A percentile compares a stretch with the other conserved stretches of the same genome.
Conservation (phyloP, 345 rosid genomes). For the Mercurialis annua region DNA sequence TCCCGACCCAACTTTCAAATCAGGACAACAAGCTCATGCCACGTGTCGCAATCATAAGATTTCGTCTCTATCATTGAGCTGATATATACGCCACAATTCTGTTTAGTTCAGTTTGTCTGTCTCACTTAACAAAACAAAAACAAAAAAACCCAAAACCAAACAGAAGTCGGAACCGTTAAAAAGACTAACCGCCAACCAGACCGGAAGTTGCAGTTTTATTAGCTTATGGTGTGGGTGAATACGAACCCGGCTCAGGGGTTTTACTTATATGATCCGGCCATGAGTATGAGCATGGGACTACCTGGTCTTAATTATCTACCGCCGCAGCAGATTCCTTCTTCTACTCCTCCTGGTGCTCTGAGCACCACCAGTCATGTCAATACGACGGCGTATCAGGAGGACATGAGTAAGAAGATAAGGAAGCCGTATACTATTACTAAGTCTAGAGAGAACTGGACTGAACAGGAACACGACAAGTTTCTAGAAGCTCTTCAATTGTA, state of each 20-base stretch:
- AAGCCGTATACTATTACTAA: constrained; percentile 92
- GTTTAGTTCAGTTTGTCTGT: neutral
- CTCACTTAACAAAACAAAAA: no score
- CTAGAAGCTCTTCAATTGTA: constrained; percentile 93
- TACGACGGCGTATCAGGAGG: constrained; percentile 43
- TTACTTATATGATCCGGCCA: constrained; percentile 58
- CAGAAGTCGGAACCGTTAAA: neutral
- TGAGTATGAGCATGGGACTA: constrained; percentile 36
- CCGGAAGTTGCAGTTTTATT: neutral
- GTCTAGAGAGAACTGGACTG: constrained; percentile 97
- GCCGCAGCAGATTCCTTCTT: neutral
- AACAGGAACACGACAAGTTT: constrained; percentile 90
- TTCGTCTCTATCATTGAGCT: constrained; percentile 14
- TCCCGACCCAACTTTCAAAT: constrained; percentile 9
- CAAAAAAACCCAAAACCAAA: neutral
- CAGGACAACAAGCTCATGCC: constrained; percentile 13
- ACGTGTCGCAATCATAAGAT: constrained; percentile 32
- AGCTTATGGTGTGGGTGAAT: constrained; percentile 65
- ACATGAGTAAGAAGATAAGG: constrained; percentile 65
- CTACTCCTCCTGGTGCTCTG: constrained; percentile 6
- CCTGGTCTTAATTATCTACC: constrained; percentile 41
- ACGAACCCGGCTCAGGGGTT: constrained; percentile 53
- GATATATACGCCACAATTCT: neutral
- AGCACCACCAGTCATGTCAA: constrained; percentile 9
- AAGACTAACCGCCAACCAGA: neutral